These are phyloP conservation scores for Ophiostoma quercus DNA, from an alignment of 2,329 filamentous ascomycete species.

Conservation along the genomic window DNA sequence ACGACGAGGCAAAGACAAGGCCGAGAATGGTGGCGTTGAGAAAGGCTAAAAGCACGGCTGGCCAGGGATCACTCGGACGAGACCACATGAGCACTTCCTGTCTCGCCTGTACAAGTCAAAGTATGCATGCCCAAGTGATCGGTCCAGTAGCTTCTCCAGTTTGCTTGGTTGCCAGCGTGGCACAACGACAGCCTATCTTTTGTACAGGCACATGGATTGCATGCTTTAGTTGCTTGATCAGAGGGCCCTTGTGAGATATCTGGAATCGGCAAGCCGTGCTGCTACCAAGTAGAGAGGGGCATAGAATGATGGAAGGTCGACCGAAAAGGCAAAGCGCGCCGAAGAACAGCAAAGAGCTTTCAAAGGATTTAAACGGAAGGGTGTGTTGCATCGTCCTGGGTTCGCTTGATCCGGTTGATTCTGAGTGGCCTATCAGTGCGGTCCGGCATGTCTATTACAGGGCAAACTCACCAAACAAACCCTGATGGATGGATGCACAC, in stretches of 20 bases:
- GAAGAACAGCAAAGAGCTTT: not conserved
- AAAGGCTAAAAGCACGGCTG: not conserved
- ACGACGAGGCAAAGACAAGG: not conserved
- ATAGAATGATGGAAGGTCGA: not conserved
- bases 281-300: not conserved
- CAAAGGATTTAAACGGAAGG: not conserved
- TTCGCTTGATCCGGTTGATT: not conserved
- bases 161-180: conserved; percentile 11
- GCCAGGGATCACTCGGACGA: not conserved
- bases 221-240: not conserved
- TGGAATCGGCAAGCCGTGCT: conserved; percentile 15
- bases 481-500: not conserved
- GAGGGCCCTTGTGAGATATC: not conserved
- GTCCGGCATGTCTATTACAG: not conserved
- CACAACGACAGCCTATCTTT: conserved; percentile 20
- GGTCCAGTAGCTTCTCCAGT: not conserved
- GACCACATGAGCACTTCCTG: not conserved
- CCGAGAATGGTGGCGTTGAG: not conserved
- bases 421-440: not conserved
- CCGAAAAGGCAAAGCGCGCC: conserved; percentile 3
- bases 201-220: not conserved
- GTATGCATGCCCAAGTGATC: not conserved
- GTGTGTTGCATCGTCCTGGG: conserved; percentile 1
- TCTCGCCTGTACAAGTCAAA: not conserved
- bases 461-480: too few species aligned